These are phyloP conservation scores for Ephemerocybe angulata DNA, from an alignment of 768 basidiomycete genomes.

Conservation along the genomic window DNA sequence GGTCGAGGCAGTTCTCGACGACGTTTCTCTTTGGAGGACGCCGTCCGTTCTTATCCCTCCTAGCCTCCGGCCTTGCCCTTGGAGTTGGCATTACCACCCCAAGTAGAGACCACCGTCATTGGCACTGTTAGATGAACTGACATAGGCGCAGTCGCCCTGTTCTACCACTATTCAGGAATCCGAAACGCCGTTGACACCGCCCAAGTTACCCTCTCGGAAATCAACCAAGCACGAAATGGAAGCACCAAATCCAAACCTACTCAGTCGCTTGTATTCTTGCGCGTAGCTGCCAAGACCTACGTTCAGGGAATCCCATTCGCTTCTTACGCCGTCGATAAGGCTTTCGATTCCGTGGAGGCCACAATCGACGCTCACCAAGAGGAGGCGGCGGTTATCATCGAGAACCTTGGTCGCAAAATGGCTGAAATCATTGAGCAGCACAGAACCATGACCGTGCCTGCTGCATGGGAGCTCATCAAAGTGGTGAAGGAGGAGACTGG, in stretches of 20 bases:
- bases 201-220: background rate
- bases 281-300: constrained; percentile 18
- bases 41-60: background rate
- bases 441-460: constrained; percentile 1
- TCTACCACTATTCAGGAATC: constrained; percentile 28
- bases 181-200: constrained; percentile 10
- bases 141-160: constrained; percentile 31
- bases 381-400: constrained; percentile 35
- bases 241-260: constrained; percentile 25
- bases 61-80: constrained; percentile 1
- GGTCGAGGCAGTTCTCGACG: no score
- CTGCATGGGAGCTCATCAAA: constrained; percentile 10
- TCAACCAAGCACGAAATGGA: constrained; percentile 21
- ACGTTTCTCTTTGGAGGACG: background rate
- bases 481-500: constrained; percentile 3
- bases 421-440: constrained; percentile 18
- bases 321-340: constrained; percentile 33
- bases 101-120: background rate
- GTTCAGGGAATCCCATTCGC: constrained; percentile 36
- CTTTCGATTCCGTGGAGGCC: constrained; percentile 38
- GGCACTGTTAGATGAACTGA: background rate
- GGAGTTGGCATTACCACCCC: background rate
- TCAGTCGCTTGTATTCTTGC: background rate
- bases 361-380: constrained; percentile 35
- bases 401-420: constrained; percentile 20